These are phyloP conservation scores for Trametes maxima DNA, from an alignment of 768 basidiomycete species.

Conservation along the genomic window DNA sequence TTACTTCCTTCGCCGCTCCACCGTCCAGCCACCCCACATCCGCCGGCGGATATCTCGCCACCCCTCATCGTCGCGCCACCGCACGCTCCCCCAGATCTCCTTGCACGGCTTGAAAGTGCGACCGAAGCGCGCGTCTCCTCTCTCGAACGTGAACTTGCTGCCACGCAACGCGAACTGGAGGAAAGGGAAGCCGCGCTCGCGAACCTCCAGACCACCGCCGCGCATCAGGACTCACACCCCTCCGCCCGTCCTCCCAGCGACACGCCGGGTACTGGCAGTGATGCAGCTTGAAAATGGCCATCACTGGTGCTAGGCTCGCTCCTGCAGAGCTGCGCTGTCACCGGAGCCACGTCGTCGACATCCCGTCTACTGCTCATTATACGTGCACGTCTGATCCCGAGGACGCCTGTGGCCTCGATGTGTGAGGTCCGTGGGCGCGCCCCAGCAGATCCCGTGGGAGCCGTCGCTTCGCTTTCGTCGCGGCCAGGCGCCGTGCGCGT, in stretches of 20 bases:
- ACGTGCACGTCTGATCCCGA: background rate
- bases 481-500: too few relatives aligned
- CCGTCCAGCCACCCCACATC: background rate
- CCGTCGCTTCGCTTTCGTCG: too few relatives aligned
- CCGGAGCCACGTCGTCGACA: background rate
- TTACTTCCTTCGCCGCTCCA: background rate
- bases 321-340: background rate
- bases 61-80: background rate
- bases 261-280: background rate
- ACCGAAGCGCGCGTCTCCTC: conserved; percentile 12
- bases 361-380: background rate
- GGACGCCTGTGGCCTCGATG: background rate
- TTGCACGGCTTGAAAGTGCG: conserved; percentile 7
- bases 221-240: background rate
- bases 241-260: background rate
- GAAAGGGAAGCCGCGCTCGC: conserved; percentile 17
- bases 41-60: background rate
- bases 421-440: too few relatives aligned
- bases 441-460: background rate
- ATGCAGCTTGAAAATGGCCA: background rate
- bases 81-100: background rate
- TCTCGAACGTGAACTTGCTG: conserved; percentile 18
- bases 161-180: conserved; percentile 14
- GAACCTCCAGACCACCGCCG: conserved; percentile 5
- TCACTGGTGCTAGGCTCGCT: background rate